Evolutionary conservation across 805 yeast species (phyloP), one percentile per base, ranked within the genome.

Genomic region (Kodamaea sagamina): DNA sequence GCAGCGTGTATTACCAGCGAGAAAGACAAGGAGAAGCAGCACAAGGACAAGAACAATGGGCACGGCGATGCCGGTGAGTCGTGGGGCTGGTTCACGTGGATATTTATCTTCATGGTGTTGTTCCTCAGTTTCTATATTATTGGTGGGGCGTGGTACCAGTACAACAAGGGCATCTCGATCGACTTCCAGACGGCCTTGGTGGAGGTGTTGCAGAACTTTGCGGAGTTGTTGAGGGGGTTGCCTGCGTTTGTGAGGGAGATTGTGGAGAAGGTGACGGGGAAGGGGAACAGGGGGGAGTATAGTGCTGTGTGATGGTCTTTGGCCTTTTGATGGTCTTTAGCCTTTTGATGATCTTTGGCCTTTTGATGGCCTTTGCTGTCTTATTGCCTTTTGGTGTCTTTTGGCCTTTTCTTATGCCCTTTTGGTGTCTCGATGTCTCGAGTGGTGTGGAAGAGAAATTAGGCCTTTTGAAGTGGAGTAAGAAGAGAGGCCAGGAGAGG

Each of bases 261-360:
- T 3, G 67, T 80, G 32, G 78, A 77, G 39, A 88, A 78, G 54
- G 61, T 90, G 25, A 84, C 90, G 5, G 76, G 81, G 16, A 66
- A 74, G 42, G 67, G 77, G 36, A 71, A 72, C 54, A 77, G 96
- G 60, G 95, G 95, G 19, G 98, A 96, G 13, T 92, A 93, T 62
- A 83, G 95, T 58, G 98, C 97, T 26, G 95, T 93, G 8, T 90
- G 71, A 67, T 9, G 8, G n/a, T n/a, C n/a, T n/a, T n/a, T n/a
- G n/a, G n/a, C n/a, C n/a, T n/a, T n/a, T n/a, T n/a, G n/a, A n/a
- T n/a, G n/a, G n/a, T n/a, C n/a, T n/a, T n/a, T n/a, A n/a, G n/a
- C n/a, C n/a, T n/a, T n/a, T n/a, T n/a, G n/a, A n/a, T n/a, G n/a
- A n/a, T n/a, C n/a, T n/a, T n/a, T n/a, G n/a, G n/a, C n/a, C n/a